A percentile compares a stretch with the other conserved stretches of the same genome.
These are phyloP conservation scores for Termitomyces sp. DNA, from an alignment of 768 basidiomycete genomes.

Conservation along the genomic window DNA sequence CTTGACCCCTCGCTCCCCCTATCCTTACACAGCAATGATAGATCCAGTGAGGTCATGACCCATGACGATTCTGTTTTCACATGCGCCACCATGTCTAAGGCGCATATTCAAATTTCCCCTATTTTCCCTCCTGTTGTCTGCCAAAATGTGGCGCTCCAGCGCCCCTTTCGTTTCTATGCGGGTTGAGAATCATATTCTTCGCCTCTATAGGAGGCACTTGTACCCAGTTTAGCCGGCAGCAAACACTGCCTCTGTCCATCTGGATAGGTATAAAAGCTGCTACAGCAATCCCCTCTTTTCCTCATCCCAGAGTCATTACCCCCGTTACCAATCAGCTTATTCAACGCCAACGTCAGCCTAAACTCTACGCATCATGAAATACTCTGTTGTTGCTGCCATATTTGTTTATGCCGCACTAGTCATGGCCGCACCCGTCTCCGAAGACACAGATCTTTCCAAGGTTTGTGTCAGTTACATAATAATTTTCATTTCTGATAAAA, in stretches of 20 bases:
- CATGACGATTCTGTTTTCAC: neutral
- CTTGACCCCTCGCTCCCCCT: neutral
- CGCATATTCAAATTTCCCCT: neutral
- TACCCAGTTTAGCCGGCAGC: neutral
- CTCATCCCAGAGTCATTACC: neutral
- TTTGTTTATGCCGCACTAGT: neutral
- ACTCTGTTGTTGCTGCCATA: neutral
- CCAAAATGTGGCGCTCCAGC: neutral
- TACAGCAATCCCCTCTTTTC: neutral
- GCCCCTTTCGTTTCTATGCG: neutral
- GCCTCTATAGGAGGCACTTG: neutral
- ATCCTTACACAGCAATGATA: neutral
- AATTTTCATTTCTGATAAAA: no score
- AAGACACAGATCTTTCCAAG: neutral
- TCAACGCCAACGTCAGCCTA: no score
- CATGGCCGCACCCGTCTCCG: neutral
- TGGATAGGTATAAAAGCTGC: neutral
- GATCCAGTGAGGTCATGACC: neutral
- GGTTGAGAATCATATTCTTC: neutral
- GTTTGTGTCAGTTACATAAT: neutral
- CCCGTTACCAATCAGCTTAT: no score
- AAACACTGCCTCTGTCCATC: neutral
- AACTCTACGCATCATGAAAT: neutral
- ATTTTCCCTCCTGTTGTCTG: neutral
- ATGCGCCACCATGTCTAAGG: neutral